Base-by-base conservation (phyloP, 2,329 filamentous ascomycete species). In the Diatrype stigma region DNA sequence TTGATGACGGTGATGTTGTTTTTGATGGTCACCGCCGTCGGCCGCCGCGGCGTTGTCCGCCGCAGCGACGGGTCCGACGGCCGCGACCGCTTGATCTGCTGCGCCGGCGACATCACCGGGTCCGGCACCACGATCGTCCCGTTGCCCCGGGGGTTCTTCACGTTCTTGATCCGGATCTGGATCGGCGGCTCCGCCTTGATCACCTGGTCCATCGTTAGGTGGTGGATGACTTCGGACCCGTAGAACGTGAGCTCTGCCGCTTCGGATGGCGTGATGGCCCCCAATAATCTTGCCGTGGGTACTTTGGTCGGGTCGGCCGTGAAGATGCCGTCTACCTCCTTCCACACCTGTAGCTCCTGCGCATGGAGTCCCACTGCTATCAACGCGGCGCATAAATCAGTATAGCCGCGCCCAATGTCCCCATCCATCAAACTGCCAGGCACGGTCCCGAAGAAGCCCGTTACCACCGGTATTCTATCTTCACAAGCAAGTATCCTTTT, bases 291-390 rank as follows among this genome's bases (percentile, higher is more conserved):
- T n/a, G 94, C 95, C 1, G 93, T 97, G 3, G 93, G 92, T 37
- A 95, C 90, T 70, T 94, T 95, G 60, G 87, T 83, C 3, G 90
- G 90, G 64, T 96, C 90, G 23, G 79, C 78, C 6, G 77, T 86
- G 71, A 96, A 94, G 66, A 97, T 95, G 52, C 91, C 92, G 69
- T 99, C 94, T 6, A 99, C 94, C 68, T 99, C 94, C 74, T 99
- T 99, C 94, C 94, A 97, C 56, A 99, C 89, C 70, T 99, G 94
- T 48, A 99, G 79, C 70, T 99, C 94, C 49, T 86, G 76, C 1
- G 94, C 94, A 61, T 83, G 78, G n/a, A 95, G 75, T 3, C 91
- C 93, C 10, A 99, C 93, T 1, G 94, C 91, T 47, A 92, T 86
- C 16, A 99, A 77, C 6, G 94, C 92, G 12, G 94, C 93, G 68